phyloP scores from a whole-genome alignment of 2,329 filamentous ascomycete species.

The Tolypocladium inflatum region DNA sequence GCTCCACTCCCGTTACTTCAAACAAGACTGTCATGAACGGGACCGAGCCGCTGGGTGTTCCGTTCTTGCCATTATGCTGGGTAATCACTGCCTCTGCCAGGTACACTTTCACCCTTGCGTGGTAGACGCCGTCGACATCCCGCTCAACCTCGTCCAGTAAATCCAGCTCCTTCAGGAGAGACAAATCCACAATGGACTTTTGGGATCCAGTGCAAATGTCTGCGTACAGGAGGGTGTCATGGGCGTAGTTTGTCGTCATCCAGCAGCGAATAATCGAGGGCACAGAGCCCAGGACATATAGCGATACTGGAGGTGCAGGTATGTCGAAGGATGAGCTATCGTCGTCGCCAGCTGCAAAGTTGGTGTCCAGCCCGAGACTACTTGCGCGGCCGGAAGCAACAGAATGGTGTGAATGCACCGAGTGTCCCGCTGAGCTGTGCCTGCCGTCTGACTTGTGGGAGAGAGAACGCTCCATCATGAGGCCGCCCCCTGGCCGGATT shows the following conservation, averaged over 20 bases:
- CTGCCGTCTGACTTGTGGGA: conserved; percentile 95
- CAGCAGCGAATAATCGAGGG: conserved; percentile 94
- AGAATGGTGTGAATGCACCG: conserved; percentile 58
- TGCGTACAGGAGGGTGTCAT: conserved; percentile 80
- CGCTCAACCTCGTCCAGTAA: conserved; percentile 57
- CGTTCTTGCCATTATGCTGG: conserved; percentile 62
- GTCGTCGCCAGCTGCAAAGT: conserved; percentile 50
- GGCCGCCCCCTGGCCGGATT: conserved; percentile 65
- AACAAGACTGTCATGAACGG: conserved; percentile 76
- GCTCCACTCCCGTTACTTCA: conserved; percentile 54
- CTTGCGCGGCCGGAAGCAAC: conserved; percentile 72
- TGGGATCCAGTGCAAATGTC: conserved; percentile 89
- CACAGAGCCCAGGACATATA: conserved; percentile 79
- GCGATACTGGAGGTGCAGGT: conserved; percentile 68
- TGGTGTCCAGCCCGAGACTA: conserved; percentile 75
- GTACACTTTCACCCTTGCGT: conserved; percentile 73
- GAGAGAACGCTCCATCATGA: conserved; percentile 83
- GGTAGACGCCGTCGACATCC: conserved; percentile 54
- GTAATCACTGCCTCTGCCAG: conserved; percentile 83
- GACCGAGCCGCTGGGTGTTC: conserved; percentile 59
- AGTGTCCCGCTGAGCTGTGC: conserved; percentile 87
- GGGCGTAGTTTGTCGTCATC: conserved; percentile 84
- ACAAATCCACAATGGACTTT: conserved; percentile 70
- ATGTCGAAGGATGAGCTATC: conserved; percentile 63
- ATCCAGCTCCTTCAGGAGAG: conserved; percentile 65